phyloP scores from a whole-genome alignment of 2,329 filamentous ascomycete genomes.

The Pseudogymnoascus sp. region DNA sequence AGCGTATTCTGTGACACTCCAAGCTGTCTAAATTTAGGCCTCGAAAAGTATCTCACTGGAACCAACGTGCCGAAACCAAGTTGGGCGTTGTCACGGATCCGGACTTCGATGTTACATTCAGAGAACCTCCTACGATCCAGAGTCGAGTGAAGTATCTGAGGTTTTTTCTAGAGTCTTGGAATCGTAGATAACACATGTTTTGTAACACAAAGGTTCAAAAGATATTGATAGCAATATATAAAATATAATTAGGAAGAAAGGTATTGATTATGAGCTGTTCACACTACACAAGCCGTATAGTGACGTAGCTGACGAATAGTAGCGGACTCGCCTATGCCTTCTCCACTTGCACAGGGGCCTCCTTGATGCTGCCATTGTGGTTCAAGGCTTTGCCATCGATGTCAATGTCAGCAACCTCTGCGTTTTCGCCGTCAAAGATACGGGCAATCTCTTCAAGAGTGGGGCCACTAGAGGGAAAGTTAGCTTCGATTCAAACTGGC shows the following conservation, averaged over 20 bases:
- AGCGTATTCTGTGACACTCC: too few species aligned
- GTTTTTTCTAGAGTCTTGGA: not conserved
- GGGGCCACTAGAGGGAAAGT: slow-evolving; percentile 4
- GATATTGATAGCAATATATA: not conserved
- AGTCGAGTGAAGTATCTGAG: not conserved
- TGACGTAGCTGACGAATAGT: not conserved
- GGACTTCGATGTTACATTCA: not conserved
- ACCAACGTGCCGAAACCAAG: too few species aligned
- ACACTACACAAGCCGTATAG: not conserved
- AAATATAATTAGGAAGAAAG: not conserved
- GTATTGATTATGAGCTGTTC: not conserved
- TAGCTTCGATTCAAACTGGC: not conserved
- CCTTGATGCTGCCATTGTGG: not conserved
- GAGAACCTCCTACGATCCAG: not conserved
- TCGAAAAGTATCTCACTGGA: too few species aligned
- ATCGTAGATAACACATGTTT: not conserved
- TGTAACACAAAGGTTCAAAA: not conserved
- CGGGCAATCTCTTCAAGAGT: slow-evolving; percentile 11
- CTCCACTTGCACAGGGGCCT: not conserved
- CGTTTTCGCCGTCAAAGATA: slow-evolving; percentile 10
- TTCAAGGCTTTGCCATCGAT: not conserved
- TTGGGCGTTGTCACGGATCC: not conserved
- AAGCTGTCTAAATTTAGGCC: too few species aligned
- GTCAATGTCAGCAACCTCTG: not conserved
- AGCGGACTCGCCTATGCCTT: not conserved